Evolutionary conservation across 306 rosid species (phyloP), one percentile per base, ranked within the genome.

Genomic region (Astragalus glycyphyllos): DNA sequence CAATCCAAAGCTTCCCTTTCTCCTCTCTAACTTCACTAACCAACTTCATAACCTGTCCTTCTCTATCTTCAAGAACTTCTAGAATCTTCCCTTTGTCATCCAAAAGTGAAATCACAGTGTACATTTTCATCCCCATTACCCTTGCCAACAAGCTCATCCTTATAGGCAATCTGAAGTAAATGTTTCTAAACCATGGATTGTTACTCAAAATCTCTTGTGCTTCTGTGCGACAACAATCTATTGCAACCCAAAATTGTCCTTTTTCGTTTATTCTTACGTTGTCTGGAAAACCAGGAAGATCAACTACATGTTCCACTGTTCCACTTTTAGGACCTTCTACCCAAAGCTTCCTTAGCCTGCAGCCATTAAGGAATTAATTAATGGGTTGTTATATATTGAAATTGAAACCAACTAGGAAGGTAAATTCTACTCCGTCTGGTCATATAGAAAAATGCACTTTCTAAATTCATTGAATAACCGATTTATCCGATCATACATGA

Each of bases 221-320:
- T 5, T 76, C 60, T 0, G 97, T 90, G n/a, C 97, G 77, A 48
- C 98, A 94, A 71, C 98, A 94, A 9, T 94, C 98, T 46, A 90
- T 94, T 9, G 97, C 98, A 6, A 94, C 92, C 97, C 97, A 94
- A 48, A 87, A 94, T 14, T 94, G 68, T 1, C 94, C 92, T 15
- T 84, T 82, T 15, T 53, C 87, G 7, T 94, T 94, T 11, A 91
- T 87, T 73, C 98, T 89, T 15, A 90, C 88, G 8, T 90, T 94
- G 87, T 94, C 97, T 3, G 98, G 96, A 62, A 94, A 90, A 1
- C 98, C 97, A 1, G 98, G 97, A 1, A 94, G 81, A 16, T 90
- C 69, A 0, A 86, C 97, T 3, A 86, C 77, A 8, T 72, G 45
- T 51, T 94, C 96, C 6, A 84, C 82, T 2, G 2, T 54, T 50